These are phyloP conservation scores for Coemansia asiatica DNA, from an alignment of 192 early-diverging fungal genomes.

Conservation along the genomic window DNA sequence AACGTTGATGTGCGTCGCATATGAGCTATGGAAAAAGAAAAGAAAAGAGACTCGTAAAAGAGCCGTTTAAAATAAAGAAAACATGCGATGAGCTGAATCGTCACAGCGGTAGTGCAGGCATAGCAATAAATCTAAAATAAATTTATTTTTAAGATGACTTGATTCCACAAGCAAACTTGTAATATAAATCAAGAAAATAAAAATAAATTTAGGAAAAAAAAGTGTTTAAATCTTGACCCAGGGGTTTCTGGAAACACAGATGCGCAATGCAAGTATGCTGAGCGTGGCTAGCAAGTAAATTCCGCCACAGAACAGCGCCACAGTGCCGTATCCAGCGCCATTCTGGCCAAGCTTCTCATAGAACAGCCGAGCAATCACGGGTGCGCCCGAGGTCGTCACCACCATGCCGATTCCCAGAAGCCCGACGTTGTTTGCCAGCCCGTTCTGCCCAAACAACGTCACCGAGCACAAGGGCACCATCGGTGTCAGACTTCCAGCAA, in stretches of 20 bases:
- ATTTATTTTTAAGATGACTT: too few species aligned
- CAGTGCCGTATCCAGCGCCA: conserved; percentile 47
- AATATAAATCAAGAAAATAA: too few species aligned
- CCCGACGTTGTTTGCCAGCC: conserved; percentile 53
- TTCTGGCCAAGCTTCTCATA: conserved; percentile 54
- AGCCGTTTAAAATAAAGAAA: too few species aligned
- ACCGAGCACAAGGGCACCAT: conserved; percentile 56
- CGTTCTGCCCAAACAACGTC: conserved; percentile 55
- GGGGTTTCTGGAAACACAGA: conserved; percentile 41
- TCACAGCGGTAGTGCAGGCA: too few species aligned
- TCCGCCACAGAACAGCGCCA: conserved; percentile 53
- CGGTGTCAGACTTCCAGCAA: conserved; percentile 54
- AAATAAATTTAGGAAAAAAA: neutral
- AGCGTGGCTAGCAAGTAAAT: conserved; percentile 50
- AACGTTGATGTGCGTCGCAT: too few species aligned
- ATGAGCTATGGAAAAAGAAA: too few species aligned
- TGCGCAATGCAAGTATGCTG: conserved; percentile 51
- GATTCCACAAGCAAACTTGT: too few species aligned
- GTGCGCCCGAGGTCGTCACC: conserved; percentile 49
- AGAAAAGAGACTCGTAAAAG: too few species aligned
- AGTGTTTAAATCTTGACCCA: conserved; percentile 52
- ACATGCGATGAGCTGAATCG: too few species aligned
- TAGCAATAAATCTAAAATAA: too few species aligned
- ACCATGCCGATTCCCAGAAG: conserved; percentile 54
- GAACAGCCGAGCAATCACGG: conserved; percentile 46